phyloP scores from a whole-genome alignment of 306 rosid genomes.

The Bauhinia variegata region DNA sequence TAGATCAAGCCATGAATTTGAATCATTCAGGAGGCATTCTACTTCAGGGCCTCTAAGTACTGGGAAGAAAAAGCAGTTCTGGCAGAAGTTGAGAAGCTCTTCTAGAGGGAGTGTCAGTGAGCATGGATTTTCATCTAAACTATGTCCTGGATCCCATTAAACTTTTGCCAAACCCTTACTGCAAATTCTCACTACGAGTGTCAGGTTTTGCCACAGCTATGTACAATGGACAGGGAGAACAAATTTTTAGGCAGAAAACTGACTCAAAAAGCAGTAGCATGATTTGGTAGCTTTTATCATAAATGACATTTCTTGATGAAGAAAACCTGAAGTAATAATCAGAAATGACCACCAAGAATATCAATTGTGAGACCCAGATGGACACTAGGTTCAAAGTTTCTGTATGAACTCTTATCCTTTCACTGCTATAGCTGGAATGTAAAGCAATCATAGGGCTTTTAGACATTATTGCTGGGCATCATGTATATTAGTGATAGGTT shows the following conservation, averaged over 20 bases:
- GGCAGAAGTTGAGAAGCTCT: constrained; percentile 70
- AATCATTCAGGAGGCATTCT: constrained; percentile 69
- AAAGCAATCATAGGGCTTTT: background rate
- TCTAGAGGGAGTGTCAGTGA: constrained; percentile 81
- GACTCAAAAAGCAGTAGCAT: constrained; percentile 1
- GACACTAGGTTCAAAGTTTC: background rate
- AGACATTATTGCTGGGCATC: constrained; percentile 25
- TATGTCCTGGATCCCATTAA: constrained; percentile 57
- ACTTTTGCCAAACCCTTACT: constrained; percentile 12
- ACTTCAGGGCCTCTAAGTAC: constrained; percentile 65
- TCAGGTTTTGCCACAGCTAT: no score
- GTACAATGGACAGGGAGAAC: background rate
- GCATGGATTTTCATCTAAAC: constrained; percentile 65
- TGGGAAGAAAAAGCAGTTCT: constrained; percentile 60
- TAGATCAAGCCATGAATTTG: constrained; percentile 56
- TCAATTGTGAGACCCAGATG: constrained; percentile 5
- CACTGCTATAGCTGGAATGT: background rate
- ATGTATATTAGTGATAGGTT: background rate
- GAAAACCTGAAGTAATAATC: constrained; percentile 1
- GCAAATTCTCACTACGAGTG: no score
- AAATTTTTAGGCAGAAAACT: background rate
- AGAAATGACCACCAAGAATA: background rate
- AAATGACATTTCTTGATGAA: constrained; percentile 6
- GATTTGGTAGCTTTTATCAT: constrained; percentile 11
- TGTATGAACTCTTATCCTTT: background rate